Base-by-base conservation (phyloP, 2,329 filamentous ascomycete genomes). In the Cladosporium oxysporum region DNA sequence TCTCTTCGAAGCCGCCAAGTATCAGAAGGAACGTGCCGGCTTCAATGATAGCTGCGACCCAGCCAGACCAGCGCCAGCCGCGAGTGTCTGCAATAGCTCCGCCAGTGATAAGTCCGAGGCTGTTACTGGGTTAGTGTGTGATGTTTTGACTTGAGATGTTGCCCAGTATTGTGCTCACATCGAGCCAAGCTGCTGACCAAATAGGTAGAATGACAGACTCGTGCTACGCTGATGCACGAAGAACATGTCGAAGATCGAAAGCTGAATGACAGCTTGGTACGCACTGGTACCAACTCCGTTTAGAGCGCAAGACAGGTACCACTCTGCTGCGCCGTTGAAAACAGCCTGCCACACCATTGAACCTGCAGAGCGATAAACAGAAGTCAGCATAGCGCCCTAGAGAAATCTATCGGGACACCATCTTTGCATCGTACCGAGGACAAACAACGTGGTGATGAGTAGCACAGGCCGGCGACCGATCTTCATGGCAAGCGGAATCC, bases 221-320 rank as follows among this genome's bases (percentile, higher is more conserved):
- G 73, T 70, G 6, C 78, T 77, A 8, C 78, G 75, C 61, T 79
- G 73, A 53, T 80, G 78, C 0, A 76, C 71, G 60, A 78, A 79
- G 68, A 79, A 79, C 66, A 79, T 75, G 66, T 80, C 78, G 52
- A 79, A 79, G 21, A 79, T 74, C n/a, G 75, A 76, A 16, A 79
- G 71, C 67, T 79, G 78, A 53, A 79, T 79, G 21, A 80, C 67
- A 6, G 77, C 77, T 64, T 79, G 75, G 59, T 79, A 79, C 1
- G 77, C 77, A 35, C 72, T 73, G 2, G 76, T 79, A 3, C 76
- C 77, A 18, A 79, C 68, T 7, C 78, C 76, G 47, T 75, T 76
- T 5, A 72, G 26, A 10, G 49, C 66, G 16, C 71, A 70, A 53
- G 73, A 71, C 26, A 74, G 64, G 58, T 77, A 76, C 69, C 75